phyloP scores from a whole-genome alignment of 2,329 filamentous ascomycete genomes.

The Phaeomoniella chlamydospora region DNA sequence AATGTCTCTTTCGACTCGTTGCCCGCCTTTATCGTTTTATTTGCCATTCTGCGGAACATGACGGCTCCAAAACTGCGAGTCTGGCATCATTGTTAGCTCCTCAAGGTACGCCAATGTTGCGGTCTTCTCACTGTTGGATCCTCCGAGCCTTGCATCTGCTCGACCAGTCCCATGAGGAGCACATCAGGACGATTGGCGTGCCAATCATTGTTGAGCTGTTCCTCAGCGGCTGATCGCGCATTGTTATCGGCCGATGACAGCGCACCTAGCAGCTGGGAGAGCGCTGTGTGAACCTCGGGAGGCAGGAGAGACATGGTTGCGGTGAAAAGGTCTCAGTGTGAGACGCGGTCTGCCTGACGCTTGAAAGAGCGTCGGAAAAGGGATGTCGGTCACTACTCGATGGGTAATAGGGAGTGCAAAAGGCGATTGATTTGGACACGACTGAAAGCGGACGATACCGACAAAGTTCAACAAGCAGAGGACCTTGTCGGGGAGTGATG shows the following conservation, averaged over 20 bases:
- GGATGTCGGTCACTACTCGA: too few relatives aligned
- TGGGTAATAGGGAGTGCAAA: not conserved
- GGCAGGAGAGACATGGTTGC: slow-evolving; percentile 67
- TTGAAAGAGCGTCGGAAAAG: not conserved
- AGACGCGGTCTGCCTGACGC: not conserved
- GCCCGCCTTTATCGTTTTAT: slow-evolving; percentile 66
- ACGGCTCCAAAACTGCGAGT: slow-evolving; percentile 84
- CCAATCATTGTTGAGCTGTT: slow-evolving; percentile 85
- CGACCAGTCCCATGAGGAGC: slow-evolving; percentile 82
- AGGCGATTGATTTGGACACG: not conserved
- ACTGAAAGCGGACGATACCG: not conserved
- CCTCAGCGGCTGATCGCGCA: slow-evolving; percentile 73
- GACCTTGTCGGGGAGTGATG: not conserved
- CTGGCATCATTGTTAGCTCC: slow-evolving; percentile 30
- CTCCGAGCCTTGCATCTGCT: slow-evolving; percentile 71
- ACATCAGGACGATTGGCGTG: slow-evolving; percentile 66
- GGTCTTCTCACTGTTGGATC: slow-evolving; percentile 50
- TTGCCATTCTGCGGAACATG: slow-evolving; percentile 85
- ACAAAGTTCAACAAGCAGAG: not conserved
- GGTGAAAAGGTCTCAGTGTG: not conserved
- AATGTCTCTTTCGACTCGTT: slow-evolving; percentile 72
- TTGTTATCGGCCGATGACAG: slow-evolving; percentile 83
- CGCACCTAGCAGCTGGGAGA: slow-evolving; percentile 73
- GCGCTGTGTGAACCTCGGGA: slow-evolving; percentile 68
- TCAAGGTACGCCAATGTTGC: slow-evolving; percentile 1